These are phyloP conservation scores for Aureobasidium namibiae DNA, from an alignment of 2,329 filamentous ascomycete genomes.

Conservation along the genomic window DNA sequence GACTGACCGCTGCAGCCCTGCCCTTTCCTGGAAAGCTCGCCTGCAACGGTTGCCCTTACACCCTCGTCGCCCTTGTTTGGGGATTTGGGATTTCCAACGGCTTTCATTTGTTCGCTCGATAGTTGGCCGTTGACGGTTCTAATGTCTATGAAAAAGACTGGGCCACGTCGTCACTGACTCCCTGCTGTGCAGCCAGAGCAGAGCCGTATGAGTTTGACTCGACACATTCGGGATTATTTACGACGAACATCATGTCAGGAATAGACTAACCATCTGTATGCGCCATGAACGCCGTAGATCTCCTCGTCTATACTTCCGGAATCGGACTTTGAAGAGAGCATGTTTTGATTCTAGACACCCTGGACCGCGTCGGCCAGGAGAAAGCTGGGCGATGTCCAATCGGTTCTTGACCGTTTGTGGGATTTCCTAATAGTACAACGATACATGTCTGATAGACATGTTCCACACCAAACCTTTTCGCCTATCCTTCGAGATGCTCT, in stretches of 20 bases:
- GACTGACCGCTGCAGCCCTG: background rate
- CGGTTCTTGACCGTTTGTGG: slow-evolving; percentile 9
- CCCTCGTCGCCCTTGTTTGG: background rate
- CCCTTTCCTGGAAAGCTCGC: slow-evolving; percentile 3
- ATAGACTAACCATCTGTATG: background rate
- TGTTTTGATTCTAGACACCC: background rate
- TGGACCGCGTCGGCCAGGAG: background rate
- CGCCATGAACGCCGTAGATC: background rate
- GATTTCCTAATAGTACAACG: slow-evolving; percentile 12
- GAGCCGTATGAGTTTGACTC: background rate
- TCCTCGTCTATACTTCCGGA: background rate
- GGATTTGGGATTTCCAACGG: slow-evolving; percentile 8
- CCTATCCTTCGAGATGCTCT: slow-evolving; percentile 4
- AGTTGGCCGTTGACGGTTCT: background rate
- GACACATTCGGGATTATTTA: background rate
- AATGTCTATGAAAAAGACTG: background rate
- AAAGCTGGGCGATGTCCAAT: background rate
- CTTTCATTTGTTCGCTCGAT: slow-evolving; percentile 12
- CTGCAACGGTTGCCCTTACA: slow-evolving; percentile 1
- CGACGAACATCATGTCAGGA: background rate
- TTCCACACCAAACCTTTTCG: slow-evolving; percentile 1
- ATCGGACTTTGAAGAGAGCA: background rate
- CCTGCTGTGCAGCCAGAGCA: background rate
- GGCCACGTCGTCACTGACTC: slow-evolving; percentile 6
- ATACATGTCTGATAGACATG: slow-evolving; percentile 10